These are phyloP conservation scores for Stephanodiscus minutulus DNA, from an alignment of 108 stramenopile genomes.

Conservation along the genomic window DNA sequence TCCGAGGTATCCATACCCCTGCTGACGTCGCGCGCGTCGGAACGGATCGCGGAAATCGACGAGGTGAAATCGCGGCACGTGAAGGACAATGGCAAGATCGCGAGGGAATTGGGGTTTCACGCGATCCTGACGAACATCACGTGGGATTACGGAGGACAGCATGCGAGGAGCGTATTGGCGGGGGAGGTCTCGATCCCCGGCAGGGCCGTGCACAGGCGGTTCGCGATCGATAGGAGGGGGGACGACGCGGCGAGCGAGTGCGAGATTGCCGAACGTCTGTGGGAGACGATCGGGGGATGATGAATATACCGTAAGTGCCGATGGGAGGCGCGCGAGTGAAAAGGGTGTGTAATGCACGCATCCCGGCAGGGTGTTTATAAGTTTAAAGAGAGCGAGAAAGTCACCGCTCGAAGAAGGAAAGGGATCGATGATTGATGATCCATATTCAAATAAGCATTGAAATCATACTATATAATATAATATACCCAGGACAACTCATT, in stretches of 20 bases:
- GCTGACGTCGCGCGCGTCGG: conserved; percentile 11
- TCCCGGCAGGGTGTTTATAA: too few relatives aligned
- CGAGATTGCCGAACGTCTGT: conserved; percentile 34
- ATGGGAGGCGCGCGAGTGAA: too few relatives aligned
- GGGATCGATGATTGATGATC: too few relatives aligned
- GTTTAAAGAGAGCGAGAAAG: too few relatives aligned
- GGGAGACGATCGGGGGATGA: conserved; percentile 35
- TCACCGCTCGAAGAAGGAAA: too few relatives aligned
- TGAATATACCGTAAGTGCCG: too few relatives aligned
- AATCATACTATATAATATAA: too few relatives aligned
- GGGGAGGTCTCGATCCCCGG: conserved; percentile 35
- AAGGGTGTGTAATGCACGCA: too few relatives aligned
- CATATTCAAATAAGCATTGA: too few relatives aligned
- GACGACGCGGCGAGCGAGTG: conserved; percentile 1
- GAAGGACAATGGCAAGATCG: conserved; percentile 15
- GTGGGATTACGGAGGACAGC: conserved; percentile 49
- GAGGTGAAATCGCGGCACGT: conserved; percentile 8
- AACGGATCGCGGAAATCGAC: conserved; percentile 5
- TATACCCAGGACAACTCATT: too few relatives aligned
- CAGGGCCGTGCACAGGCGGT: conserved; percentile 18
- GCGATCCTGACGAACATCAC: conserved; percentile 38
- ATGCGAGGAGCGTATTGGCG: conserved; percentile 6
- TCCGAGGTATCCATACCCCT: not conserved
- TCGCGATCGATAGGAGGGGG: conserved; percentile 21
- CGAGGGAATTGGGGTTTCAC: conserved; percentile 11